These are phyloP conservation scores for Fonsecaea monophora DNA, from an alignment of 2,329 filamentous ascomycete species.

Conservation along the genomic window DNA sequence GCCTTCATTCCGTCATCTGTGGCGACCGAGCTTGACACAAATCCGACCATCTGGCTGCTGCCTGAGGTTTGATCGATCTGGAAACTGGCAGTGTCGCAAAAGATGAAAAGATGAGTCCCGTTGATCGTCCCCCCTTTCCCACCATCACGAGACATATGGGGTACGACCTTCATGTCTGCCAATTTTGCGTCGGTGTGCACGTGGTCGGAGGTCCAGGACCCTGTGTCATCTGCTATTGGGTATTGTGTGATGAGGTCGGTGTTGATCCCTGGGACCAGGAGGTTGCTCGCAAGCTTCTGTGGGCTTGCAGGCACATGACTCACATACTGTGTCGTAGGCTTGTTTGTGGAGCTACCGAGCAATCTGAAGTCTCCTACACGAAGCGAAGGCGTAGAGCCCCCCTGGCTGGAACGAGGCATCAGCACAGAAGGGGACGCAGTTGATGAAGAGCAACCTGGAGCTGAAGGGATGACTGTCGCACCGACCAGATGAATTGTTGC, in stretches of 20 bases:
- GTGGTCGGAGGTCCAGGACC: conserved; percentile 31
- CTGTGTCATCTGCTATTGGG: conserved; percentile 41
- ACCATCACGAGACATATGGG: conserved; percentile 44
- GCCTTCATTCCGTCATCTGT: conserved; percentile 43
- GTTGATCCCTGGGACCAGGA: conserved; percentile 42
- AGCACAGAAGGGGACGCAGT: conserved; percentile 2
- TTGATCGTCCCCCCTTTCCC: conserved; percentile 45
- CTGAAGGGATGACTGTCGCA: conserved; percentile 27
- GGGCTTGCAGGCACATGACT: conserved; percentile 36
- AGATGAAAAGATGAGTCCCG: conserved; percentile 45
- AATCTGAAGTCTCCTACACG: conserved; percentile 34
- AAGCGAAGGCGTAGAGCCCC: conserved; percentile 21
- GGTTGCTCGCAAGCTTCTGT: conserved; percentile 35
- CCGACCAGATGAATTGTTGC: conserved; percentile 40
- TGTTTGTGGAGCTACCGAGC: conserved; percentile 40
- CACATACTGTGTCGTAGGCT: conserved; percentile 42
- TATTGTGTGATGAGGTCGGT: conserved; percentile 42
- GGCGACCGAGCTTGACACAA: conserved; percentile 44
- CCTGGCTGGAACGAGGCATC: conserved; percentile 9
- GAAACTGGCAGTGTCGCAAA: conserved; percentile 45
- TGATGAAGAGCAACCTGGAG: conserved; percentile 1
- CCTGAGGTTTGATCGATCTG: conserved; percentile 34
- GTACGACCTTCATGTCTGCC: conserved; percentile 36
- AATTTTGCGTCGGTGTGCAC: conserved; percentile 31
- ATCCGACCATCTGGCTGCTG: conserved; percentile 41